These are phyloP conservation scores for Filosporella fistucella DNA, from an alignment of 495 filamentous ascomycete genomes.

Conservation along the genomic window DNA sequence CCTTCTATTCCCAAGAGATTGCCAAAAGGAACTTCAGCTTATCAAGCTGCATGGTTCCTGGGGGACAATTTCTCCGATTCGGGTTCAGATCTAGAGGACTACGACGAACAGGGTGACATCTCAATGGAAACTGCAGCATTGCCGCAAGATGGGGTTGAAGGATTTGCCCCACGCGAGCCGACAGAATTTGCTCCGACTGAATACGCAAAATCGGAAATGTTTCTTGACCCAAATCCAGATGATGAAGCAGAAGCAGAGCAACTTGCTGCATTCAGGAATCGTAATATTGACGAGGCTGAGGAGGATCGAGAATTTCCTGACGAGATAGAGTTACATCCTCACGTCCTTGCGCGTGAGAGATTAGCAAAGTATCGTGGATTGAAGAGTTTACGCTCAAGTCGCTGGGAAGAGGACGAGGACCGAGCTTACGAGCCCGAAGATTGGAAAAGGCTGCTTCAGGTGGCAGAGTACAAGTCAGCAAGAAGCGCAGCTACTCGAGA, in stretches of 20 bases:
- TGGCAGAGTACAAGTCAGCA: constrained; percentile 78
- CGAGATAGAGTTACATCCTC: constrained; percentile 89
- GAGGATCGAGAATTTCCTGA: constrained; percentile 96
- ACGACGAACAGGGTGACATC: constrained; percentile 49
- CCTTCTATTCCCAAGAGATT: constrained; percentile 64
- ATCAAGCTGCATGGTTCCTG: constrained; percentile 91
- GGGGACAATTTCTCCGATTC: constrained; percentile 72
- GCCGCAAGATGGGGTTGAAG: constrained; percentile 76
- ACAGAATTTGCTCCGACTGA: constrained; percentile 81
- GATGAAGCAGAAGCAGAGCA: constrained; percentile 71
- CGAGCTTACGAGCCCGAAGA: constrained; percentile 80
- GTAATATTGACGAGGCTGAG: constrained; percentile 69
- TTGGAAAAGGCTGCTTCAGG: constrained; percentile 77
- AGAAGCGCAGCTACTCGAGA: constrained; percentile 72
- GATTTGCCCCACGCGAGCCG: constrained; percentile 58
- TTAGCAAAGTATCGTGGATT: constrained; percentile 82
- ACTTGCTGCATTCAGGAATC: constrained; percentile 71
- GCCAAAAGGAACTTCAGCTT: constrained; percentile 86
- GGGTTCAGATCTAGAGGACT: constrained; percentile 76
- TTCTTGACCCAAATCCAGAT: constrained; percentile 79
- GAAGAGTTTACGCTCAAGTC: constrained; percentile 80
- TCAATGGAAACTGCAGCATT: constrained; percentile 37
- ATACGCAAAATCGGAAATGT: constrained; percentile 86
- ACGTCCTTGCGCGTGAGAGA: constrained; percentile 80
- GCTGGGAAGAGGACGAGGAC: constrained; percentile 87